These are phyloP conservation scores for Trichoderma gracile DNA, from an alignment of 2,329 filamentous ascomycete species.

Conservation along the genomic window DNA sequence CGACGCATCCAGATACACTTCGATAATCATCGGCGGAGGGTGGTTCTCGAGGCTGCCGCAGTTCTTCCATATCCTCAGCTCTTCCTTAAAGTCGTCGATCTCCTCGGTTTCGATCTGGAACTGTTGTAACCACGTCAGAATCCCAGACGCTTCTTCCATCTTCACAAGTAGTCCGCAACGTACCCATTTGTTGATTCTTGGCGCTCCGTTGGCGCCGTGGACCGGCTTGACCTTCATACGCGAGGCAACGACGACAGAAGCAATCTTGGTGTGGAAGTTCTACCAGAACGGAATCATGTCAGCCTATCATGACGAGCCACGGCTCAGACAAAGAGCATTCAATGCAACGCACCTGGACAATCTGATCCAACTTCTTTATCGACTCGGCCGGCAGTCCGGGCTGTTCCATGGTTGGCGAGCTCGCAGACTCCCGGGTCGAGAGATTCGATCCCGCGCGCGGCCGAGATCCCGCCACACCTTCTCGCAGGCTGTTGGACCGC, in stretches of 20 bases:
- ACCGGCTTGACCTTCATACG: constrained; percentile 67
- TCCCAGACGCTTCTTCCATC: background rate
- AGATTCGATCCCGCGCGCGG: constrained; percentile 48
- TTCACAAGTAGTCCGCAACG: constrained; percentile 36
- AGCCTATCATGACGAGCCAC: background rate
- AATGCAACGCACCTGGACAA: constrained; percentile 69
- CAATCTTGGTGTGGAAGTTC: constrained; percentile 91
- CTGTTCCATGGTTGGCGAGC: constrained; percentile 53
- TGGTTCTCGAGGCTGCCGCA: constrained; percentile 75
- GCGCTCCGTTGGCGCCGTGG: constrained; percentile 42
- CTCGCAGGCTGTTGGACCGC: constrained; percentile 73
- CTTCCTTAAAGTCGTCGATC: constrained; percentile 81
- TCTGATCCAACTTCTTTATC: constrained; percentile 82
- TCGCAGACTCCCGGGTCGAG: constrained; percentile 42
- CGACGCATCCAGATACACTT: constrained; percentile 82
- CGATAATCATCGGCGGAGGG: constrained; percentile 83
- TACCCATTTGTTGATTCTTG: constrained; percentile 86
- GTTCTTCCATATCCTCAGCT: constrained; percentile 77
- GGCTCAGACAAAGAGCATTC: background rate
- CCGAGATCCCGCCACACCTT: constrained; percentile 49
- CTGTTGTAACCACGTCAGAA: constrained; percentile 48
- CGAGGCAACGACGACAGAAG: constrained; percentile 79
- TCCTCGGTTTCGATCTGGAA: constrained; percentile 96
- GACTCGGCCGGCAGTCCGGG: constrained; percentile 63
- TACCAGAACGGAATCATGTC: constrained; percentile 41